These are phyloP conservation scores for Penicillium sp. DNA, from an alignment of 2,329 filamentous ascomycete species.

Conservation along the genomic window DNA sequence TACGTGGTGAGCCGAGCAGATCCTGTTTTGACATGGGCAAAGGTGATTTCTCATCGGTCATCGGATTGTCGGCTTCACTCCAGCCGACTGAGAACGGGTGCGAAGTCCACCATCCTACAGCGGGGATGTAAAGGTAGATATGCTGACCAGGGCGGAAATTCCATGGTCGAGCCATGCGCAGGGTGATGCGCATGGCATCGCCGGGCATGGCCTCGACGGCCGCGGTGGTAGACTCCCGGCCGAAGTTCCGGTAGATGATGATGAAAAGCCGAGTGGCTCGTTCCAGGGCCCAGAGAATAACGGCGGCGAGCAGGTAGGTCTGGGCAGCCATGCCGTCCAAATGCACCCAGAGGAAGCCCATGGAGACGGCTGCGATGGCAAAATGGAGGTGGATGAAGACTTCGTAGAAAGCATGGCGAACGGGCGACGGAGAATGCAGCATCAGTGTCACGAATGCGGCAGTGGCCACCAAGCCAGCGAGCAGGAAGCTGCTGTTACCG, in stretches of 20 bases:
- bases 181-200: constrained; percentile 67
- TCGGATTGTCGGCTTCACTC: constrained; percentile 59
- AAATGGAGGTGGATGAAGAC: constrained; percentile 88
- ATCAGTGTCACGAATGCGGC: constrained; percentile 64
- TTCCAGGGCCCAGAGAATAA: constrained; percentile 76
- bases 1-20: constrained; percentile 46
- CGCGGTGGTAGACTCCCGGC: constrained; percentile 60
- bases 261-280: constrained; percentile 62
- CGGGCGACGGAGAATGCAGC: constrained; percentile 65
- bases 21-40: constrained; percentile 51
- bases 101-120: constrained; percentile 66
- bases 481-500: constrained; percentile 33
- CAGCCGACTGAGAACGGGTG: constrained; percentile 79
- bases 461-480: constrained; percentile 44
- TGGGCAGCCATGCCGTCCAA: constrained; percentile 68
- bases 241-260: constrained; percentile 64
- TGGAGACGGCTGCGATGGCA: constrained; percentile 64
- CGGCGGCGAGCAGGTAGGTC: constrained; percentile 70
- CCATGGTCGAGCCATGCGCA: constrained; percentile 66
- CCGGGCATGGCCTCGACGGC: constrained; percentile 67
- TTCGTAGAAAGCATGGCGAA: constrained; percentile 93
- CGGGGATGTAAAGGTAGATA: constrained; percentile 69
- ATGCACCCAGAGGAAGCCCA: constrained; percentile 77
- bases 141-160: constrained; percentile 69
- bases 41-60: constrained; percentile 38